Evolutionary conservation across 495 filamentous ascomycete genomes (phyloP).

Genomic region (Monascus purpureus): DNA sequence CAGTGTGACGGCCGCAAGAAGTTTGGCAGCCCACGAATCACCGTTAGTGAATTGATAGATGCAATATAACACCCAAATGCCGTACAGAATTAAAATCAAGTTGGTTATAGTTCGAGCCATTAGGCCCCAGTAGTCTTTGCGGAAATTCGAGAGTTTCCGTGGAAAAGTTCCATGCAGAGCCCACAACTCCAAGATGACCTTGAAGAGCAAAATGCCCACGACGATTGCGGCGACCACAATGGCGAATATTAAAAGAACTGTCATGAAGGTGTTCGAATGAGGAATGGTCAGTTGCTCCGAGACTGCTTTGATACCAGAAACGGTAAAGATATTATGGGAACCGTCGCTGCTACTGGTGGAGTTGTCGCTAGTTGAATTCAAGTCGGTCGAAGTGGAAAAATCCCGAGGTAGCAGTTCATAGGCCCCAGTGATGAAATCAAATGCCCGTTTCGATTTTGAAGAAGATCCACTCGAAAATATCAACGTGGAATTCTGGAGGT

Average conservation of each 20-base stretch:
- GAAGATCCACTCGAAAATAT: conserved; percentile 41
- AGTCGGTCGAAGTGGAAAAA: conserved; percentile 29
- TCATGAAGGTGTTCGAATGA: conserved; percentile 91
- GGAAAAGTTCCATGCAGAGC: conserved; percentile 81
- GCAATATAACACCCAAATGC: conserved; percentile 91
- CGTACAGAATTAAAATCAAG: conserved; percentile 84
- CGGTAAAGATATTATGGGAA: conserved; percentile 30
- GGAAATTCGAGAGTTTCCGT: conserved; percentile 65
- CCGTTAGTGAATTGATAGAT: conserved; percentile 88
- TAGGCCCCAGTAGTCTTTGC: conserved; percentile 90
- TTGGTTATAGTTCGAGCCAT: conserved; percentile 80
- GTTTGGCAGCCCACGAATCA: conserved; percentile 90
- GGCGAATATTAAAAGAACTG: conserved; percentile 74
- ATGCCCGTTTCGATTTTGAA: conserved; percentile 37
- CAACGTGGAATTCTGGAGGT: conserved; percentile 58
- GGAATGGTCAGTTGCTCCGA: conserved; percentile 70
- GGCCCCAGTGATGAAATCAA: no score
- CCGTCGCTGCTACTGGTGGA: conserved; percentile 10
- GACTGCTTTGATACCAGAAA: conserved; percentile 61
- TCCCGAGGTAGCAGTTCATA: conserved; percentile 37
- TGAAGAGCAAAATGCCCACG: conserved; percentile 78
- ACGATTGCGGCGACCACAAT: conserved; percentile 75
- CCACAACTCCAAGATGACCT: conserved; percentile 87
- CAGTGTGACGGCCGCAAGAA: conserved; percentile 72
- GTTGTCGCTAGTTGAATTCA: conserved; percentile 28